Conservation (phyloP, 2,329 filamentous ascomycete genomes). For the Colletotrichum phormii region DNA sequence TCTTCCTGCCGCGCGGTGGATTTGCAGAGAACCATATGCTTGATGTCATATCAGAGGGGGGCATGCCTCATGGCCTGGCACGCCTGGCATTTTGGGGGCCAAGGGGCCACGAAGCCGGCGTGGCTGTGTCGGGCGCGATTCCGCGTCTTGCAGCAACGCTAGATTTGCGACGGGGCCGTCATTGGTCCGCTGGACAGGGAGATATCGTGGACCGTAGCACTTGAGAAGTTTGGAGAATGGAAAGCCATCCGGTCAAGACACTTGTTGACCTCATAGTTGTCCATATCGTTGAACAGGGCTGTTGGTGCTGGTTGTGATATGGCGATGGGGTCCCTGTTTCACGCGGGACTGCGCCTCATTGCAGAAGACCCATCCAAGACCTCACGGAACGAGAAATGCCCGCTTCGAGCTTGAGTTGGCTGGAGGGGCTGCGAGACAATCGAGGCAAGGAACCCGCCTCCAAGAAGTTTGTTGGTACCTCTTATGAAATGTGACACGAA, state of each 20-base stretch:
- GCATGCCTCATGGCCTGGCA: background rate
- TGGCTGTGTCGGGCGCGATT: slow-evolving; percentile 32
- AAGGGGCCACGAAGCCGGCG: slow-evolving; percentile 28
- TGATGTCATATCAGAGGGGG: slow-evolving; percentile 28
- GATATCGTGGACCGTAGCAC: background rate
- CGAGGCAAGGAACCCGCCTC: background rate
- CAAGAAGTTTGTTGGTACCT: background rate
- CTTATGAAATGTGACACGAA: slow-evolving; percentile 3
- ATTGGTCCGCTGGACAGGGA: slow-evolving; percentile 17
- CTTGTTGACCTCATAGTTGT: background rate
- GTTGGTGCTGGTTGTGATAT: slow-evolving; percentile 3
- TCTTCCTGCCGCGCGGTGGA: slow-evolving; percentile 34
- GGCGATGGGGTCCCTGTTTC: slow-evolving; percentile 19
- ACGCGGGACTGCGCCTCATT: slow-evolving; percentile 14
- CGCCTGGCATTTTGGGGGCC: slow-evolving; percentile 11
- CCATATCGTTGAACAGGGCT: background rate
- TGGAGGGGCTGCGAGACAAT: background rate
- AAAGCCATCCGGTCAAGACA: background rate
- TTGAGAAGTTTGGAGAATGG: background rate
- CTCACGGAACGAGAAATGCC: background rate
- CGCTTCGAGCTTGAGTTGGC: background rate
- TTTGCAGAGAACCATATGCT: slow-evolving; percentile 9
- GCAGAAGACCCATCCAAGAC: background rate
- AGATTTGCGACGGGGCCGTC: background rate
- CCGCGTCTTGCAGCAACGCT: slow-evolving; percentile 16